Evolutionary conservation across 2,329 filamentous ascomycete genomes (phyloP), one percentile per base, ranked within the genome.

Genomic region (Cytospora piceicola): DNA sequence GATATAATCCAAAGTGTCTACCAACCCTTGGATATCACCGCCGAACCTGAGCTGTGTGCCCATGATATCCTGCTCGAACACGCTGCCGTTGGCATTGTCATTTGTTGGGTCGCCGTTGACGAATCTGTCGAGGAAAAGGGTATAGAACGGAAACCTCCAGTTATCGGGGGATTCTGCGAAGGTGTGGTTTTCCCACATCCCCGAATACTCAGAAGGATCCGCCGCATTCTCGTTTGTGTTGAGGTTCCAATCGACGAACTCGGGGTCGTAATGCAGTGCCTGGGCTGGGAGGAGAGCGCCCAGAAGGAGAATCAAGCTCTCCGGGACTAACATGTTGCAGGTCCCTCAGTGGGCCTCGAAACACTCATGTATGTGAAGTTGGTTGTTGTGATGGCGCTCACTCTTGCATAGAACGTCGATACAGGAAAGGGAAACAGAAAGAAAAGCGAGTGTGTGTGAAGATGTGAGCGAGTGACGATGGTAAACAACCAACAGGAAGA

Each of bases 61-160:
- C 70, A 80, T 81, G 58, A 82, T 73, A 71, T 89, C 86, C 73
- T 87, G 84, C 71, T 89, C 87, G 74, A 83, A 89, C 4, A 79
- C 69, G 0, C 86, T 88, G 15, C 80, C 83, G 72, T 89, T 89
- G 52, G 82, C 81, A 70, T 89, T 83, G 72, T 90, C 87, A 71
- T 90, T 90, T 3, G 79, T 79, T 6, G 87, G 87, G 70, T 90
- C 83, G 24, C 87, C 87, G 70, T 90, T 89, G 51, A 88, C 85
- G 70, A 84, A 90, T 65, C 85, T 79, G 72, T 90, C 87, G 11
- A 89, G 75, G 72, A 88, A 88, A 54, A 90, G 76, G 11, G 85
- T 88, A 73, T 90, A 90, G 71, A 89, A 85, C 0, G 88, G 88
- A 66, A 90, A 83, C 24, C 86, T 78, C 85, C 85, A 88, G 69